phyloP scores from a whole-genome alignment of 176 grass and related monocot genomes.

The Dactylis glomerata region DNA sequence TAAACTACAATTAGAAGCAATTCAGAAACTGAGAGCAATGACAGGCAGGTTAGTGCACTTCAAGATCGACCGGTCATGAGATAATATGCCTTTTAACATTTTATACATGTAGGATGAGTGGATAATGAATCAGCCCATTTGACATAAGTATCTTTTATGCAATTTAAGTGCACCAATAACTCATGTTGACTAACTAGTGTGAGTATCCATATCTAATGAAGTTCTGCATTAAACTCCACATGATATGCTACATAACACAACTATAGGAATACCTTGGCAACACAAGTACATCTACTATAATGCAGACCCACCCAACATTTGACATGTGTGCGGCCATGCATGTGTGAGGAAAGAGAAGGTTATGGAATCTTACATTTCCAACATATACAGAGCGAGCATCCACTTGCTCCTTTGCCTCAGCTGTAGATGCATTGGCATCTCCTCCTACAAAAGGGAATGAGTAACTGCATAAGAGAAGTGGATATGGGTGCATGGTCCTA shows the following conservation, averaged over 20 bases:
- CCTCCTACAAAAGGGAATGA: constrained; percentile 35
- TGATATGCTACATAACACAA: not conserved
- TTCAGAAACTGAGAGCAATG: not conserved
- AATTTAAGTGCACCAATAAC: not conserved
- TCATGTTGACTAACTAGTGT: not conserved
- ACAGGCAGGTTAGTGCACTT: not conserved
- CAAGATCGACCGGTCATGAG: not conserved
- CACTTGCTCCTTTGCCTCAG: constrained; percentile 60
- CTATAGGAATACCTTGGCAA: not conserved
- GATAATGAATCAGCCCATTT: constrained; percentile 4
- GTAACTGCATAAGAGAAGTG: constrained; percentile 4
- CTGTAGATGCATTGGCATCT: constrained; percentile 48
- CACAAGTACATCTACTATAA: not conserved
- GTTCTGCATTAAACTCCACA: not conserved
- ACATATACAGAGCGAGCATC: constrained; percentile 70
- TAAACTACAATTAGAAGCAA: not conserved
- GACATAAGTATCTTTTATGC: not conserved
- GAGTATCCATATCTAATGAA: not conserved
- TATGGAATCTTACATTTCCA: constrained; percentile 63
- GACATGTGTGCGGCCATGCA: not conserved
- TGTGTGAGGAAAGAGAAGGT: not conserved
- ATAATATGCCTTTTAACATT: constrained; percentile 6
- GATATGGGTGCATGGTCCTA: not conserved
- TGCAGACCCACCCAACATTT: not conserved
- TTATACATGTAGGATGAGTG: not conserved